Conservation (phyloP, 2,329 filamentous ascomycete species). For the Arthroderma sp. region DNA sequence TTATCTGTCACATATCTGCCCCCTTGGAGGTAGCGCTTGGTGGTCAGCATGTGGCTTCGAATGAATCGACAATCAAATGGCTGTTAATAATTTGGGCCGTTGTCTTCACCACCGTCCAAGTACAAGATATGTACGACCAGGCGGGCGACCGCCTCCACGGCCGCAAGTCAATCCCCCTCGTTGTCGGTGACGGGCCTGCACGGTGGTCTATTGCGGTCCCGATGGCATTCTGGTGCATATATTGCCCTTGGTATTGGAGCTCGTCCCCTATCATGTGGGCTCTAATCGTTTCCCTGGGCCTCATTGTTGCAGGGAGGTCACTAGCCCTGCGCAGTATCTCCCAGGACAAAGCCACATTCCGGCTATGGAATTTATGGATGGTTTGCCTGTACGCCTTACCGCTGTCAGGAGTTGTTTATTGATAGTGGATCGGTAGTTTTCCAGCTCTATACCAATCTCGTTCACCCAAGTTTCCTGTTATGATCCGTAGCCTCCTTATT, state of each 20-base stretch:
- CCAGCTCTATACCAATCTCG: no score
- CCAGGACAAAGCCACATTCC: background rate
- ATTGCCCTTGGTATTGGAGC: constrained; percentile 16
- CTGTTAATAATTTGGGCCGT: constrained; percentile 20
- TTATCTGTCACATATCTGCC: constrained; percentile 15
- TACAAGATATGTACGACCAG: constrained; percentile 31
- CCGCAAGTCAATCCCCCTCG: constrained; percentile 20
- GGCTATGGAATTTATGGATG: constrained; percentile 1
- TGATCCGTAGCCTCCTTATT: no score
- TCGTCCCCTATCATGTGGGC: background rate
- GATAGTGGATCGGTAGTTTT: background rate
- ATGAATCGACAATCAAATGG: constrained; percentile 19
- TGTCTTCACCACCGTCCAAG: constrained; percentile 29
- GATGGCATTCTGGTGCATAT: constrained; percentile 18
- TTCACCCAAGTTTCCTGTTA: no score
- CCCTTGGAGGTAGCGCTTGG: constrained; percentile 13
- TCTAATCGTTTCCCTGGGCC: background rate
- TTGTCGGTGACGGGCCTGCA: constrained; percentile 20
- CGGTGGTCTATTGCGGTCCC: constrained; percentile 18
- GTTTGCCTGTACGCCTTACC: background rate
- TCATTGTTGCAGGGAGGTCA: background rate
- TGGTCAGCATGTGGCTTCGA: constrained; percentile 5
- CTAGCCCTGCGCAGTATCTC: background rate
- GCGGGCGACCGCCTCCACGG: constrained; percentile 22
- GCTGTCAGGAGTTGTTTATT: background rate